phyloP scores from a whole-genome alignment of 2,329 filamentous ascomycete species.

The Ascochyta pisi region DNA sequence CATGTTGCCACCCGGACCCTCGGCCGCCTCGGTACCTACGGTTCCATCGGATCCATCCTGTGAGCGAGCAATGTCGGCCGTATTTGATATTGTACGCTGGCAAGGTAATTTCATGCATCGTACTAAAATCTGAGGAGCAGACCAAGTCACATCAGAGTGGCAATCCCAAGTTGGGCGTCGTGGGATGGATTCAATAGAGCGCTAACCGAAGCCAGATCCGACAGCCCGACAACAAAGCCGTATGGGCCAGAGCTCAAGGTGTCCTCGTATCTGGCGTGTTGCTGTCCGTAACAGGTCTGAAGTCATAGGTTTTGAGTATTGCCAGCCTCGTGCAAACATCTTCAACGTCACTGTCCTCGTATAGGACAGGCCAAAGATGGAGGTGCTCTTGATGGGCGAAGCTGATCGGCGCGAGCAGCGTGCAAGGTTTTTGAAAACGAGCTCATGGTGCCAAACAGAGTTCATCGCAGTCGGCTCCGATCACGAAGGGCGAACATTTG shows the following conservation, averaged over 20 bases:
- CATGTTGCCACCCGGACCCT: background rate
- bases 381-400: too few species aligned
- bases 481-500: background rate
- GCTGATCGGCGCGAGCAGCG: background rate
- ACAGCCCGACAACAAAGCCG: background rate
- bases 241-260: constrained; percentile 7
- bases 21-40: constrained; percentile 1
- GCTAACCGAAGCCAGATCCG: constrained; percentile 2
- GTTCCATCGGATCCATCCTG: background rate
- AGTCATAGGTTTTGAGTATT: background rate
- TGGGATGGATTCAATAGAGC: background rate
- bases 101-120: background rate
- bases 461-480: background rate
- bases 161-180: background rate
- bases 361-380: background rate
- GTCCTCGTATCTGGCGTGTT: background rate
- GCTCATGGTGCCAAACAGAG: background rate
- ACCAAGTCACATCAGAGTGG: background rate
- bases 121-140: background rate
- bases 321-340: background rate
- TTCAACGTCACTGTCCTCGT: background rate
- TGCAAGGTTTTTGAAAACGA: background rate
- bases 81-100: background rate
- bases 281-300: background rate
- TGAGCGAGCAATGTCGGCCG: background rate